Evolutionary conservation across 306 rosid species (phyloP).

Genomic region (Spatholobus suberectus): DNA sequence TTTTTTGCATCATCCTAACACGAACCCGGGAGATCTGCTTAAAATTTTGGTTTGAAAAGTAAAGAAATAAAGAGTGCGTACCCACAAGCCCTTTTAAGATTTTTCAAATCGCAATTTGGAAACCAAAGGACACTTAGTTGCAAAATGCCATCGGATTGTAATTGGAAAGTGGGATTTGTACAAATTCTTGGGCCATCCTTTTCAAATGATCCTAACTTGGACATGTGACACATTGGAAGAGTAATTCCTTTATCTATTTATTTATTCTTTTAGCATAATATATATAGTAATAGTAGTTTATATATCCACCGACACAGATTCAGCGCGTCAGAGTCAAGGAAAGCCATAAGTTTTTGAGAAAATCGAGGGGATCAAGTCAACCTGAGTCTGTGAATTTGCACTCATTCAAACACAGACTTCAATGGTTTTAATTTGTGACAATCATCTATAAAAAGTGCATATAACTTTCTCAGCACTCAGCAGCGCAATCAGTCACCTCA

Average conservation of each 20-base stretch:
- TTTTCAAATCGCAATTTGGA: slow-evolving; percentile 29
- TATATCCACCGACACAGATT: slow-evolving; percentile 39
- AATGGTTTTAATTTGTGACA: slow-evolving; percentile 38
- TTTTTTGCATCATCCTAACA: neutral
- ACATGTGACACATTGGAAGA: slow-evolving; percentile 29
- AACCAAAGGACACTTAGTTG: slow-evolving; percentile 21
- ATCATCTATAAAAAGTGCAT: slow-evolving; percentile 28
- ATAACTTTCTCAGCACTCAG: neutral
- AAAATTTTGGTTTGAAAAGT: slow-evolving; percentile 16
- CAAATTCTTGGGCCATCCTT: slow-evolving; percentile 29
- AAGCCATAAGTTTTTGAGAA: slow-evolving; percentile 31
- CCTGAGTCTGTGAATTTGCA: slow-evolving; percentile 31
- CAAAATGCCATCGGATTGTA: neutral
- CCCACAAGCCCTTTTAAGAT: slow-evolving; percentile 7
- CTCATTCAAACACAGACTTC: slow-evolving; percentile 49
- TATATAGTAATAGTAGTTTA: neutral
- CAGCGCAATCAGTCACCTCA: slow-evolving; percentile 3
- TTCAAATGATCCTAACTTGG: neutral
- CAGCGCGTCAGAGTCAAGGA: slow-evolving; percentile 32
- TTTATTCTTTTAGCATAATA: neutral
- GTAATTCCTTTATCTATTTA: neutral
- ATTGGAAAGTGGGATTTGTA: slow-evolving; percentile 1
- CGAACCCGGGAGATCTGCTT: neutral
- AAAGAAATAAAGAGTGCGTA: neutral
- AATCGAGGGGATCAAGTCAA: slow-evolving; percentile 43